These are phyloP conservation scores for Otatea glauca DNA, from an alignment of 176 grass and related monocot genomes.

Conservation along the genomic window DNA sequence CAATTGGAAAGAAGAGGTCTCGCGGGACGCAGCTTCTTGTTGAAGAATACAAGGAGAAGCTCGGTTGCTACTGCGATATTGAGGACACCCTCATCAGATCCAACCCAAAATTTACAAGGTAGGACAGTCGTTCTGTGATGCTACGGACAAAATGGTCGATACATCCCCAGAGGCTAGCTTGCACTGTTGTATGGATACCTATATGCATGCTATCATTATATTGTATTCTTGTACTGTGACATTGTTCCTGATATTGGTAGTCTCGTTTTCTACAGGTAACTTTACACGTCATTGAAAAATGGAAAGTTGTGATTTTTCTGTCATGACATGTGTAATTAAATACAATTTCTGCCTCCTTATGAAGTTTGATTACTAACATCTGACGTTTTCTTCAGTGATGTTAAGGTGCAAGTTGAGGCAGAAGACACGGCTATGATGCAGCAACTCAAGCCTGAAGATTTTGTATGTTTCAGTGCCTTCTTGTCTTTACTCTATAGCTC, in stretches of 20 bases:
- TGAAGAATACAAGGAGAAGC: slow-evolving; percentile 84
- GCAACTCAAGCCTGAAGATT: slow-evolving; percentile 78
- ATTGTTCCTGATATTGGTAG: slow-evolving; percentile 16
- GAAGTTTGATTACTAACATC: neutral
- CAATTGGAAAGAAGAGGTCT: slow-evolving; percentile 88
- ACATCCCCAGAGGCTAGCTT: neutral
- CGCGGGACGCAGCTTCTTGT: slow-evolving; percentile 74
- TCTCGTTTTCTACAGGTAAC: neutral
- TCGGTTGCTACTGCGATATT: slow-evolving; percentile 72
- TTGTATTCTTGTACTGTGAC: neutral
- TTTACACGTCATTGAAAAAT: neutral
- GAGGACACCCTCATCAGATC: slow-evolving; percentile 72
- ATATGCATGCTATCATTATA: neutral
- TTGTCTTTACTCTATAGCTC: neutral
- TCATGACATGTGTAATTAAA: neutral
- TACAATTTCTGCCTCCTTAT: neutral
- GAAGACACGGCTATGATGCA: slow-evolving; percentile 74
- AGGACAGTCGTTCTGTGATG: neutral
- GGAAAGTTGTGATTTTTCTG: neutral
- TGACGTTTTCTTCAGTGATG: slow-evolving; percentile 53
- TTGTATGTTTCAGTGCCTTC: slow-evolving; percentile 57
- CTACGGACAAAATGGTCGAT: neutral
- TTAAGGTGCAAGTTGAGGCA: slow-evolving; percentile 80
- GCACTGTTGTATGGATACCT: neutral
- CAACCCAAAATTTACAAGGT: slow-evolving; percentile 88